Conservation (phyloP, 2,329 filamentous ascomycete genomes). For the Ophiostoma sp. region DNA sequence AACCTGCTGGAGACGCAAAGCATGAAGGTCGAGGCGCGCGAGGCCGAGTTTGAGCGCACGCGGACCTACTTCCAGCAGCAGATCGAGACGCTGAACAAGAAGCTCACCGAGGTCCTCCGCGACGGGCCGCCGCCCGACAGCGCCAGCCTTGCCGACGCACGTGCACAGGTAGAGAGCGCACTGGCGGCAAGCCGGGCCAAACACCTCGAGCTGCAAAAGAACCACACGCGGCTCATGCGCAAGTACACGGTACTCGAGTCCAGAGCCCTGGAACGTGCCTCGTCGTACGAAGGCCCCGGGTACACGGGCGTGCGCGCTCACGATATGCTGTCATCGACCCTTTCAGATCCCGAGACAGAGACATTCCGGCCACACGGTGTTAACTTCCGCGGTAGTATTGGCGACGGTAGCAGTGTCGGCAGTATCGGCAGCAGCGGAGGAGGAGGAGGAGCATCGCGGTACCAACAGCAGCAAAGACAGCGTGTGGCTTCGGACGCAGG, state of each 20-base stretch:
- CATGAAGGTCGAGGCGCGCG: constrained; percentile 50
- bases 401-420: constrained; percentile 31
- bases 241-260: constrained; percentile 50
- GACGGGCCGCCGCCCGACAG: background rate
- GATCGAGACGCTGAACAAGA: constrained; percentile 43
- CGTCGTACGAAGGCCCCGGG: constrained; percentile 14
- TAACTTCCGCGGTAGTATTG: background rate
- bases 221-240: constrained; percentile 45
- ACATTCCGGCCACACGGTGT: constrained; percentile 36
- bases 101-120: constrained; percentile 38
- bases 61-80: constrained; percentile 45
- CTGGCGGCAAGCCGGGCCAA: constrained; percentile 50
- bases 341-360: constrained; percentile 32
- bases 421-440: constrained; percentile 29
- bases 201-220: constrained; percentile 50
- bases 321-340: background rate
- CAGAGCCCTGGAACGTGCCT: constrained; percentile 21
- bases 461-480: constrained; percentile 30
- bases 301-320: constrained; percentile 19
- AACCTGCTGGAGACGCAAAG: constrained; percentile 55
- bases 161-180: constrained; percentile 41
- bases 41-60: constrained; percentile 43
- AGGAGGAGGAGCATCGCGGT: background rate
- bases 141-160: constrained; percentile 29
- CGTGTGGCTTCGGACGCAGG: constrained; percentile 43